Evolutionary conservation across 2,329 filamentous ascomycete species (phyloP).

Genomic region (Venturia oleaginea): DNA sequence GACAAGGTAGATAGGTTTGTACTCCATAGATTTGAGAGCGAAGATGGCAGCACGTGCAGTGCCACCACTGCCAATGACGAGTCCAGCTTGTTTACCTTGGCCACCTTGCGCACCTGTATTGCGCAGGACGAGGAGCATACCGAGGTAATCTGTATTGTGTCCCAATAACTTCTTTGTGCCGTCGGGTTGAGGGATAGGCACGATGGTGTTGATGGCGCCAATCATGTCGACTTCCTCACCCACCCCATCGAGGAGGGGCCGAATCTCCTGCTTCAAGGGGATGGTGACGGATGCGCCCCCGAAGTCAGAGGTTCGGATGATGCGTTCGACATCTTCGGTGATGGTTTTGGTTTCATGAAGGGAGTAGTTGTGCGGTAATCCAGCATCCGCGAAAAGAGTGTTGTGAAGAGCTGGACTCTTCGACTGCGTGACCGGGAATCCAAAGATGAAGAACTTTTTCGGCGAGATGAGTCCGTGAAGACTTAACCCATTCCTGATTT

Average conservation of each 20-base stretch:
- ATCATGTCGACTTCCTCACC: slow-evolving; percentile 72
- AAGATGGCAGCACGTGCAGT: slow-evolving; percentile 89
- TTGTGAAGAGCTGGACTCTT: slow-evolving; percentile 89
- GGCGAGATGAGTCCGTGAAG: slow-evolving; percentile 69
- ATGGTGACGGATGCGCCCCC: slow-evolving; percentile 95
- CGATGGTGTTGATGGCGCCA: slow-evolving; percentile 90
- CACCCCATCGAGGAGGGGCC: slow-evolving; percentile 69
- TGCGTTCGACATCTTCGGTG: slow-evolving; percentile 47
- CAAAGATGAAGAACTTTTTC: slow-evolving; percentile 79
- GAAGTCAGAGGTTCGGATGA: slow-evolving; percentile 66
- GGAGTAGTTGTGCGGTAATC: slow-evolving; percentile 77
- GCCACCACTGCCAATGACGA: slow-evolving; percentile 86
- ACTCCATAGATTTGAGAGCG: slow-evolving; percentile 74
- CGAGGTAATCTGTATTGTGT: slow-evolving; percentile 92
- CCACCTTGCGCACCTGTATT: slow-evolving; percentile 52
- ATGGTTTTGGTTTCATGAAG: slow-evolving; percentile 63
- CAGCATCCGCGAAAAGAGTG: slow-evolving; percentile 63
- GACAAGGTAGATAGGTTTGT: slow-evolving; percentile 76
- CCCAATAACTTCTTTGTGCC: slow-evolving; percentile 54
- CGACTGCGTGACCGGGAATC: slow-evolving; percentile 72
- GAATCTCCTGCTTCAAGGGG: slow-evolving; percentile 83
- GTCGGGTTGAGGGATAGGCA: slow-evolving; percentile 41
- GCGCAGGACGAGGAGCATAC: slow-evolving; percentile 74
- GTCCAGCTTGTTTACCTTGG: slow-evolving; percentile 39
- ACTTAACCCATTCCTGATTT: slow-evolving; percentile 72